These are phyloP conservation scores for Kewa caespitosa DNA, from an alignment of 179 eudicot genomes.

Conservation along the genomic window DNA sequence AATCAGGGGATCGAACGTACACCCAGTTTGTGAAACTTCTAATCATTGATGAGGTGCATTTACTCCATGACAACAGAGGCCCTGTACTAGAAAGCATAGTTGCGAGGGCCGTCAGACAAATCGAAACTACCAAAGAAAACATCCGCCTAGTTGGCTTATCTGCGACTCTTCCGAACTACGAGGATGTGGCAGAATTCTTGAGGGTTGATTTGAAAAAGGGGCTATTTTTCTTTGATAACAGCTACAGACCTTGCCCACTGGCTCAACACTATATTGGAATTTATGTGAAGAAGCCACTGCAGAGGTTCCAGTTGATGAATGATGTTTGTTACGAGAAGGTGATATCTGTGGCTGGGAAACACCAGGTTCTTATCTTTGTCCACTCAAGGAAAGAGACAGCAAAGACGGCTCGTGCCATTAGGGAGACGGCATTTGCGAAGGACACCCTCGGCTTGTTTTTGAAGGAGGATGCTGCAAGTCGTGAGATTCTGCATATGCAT, in stretches of 20 bases:
- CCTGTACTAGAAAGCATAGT: conserved; percentile 95
- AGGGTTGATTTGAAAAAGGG: conserved; percentile 77
- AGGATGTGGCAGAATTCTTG: conserved; percentile 82
- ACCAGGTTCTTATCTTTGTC: conserved; percentile 87
- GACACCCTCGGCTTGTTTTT: conserved; percentile 78
- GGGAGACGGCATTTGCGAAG: conserved; percentile 84
- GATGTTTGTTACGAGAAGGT: conserved; percentile 94
- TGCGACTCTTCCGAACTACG: conserved; percentile 89
- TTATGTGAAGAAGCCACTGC: conserved; percentile 84
- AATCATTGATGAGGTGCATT: conserved; percentile 91
- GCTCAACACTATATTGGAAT: conserved; percentile 95
- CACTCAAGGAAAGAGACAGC: conserved; percentile 97
- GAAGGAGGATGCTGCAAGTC: conserved; percentile 87
- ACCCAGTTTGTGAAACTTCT: conserved; percentile 92
- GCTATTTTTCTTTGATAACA: conserved; percentile 80
- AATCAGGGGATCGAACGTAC: conserved; percentile 94
- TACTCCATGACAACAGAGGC: conserved; percentile 93
- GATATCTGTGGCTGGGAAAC: conserved; percentile 71
- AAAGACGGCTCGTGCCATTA: conserved; percentile 82
- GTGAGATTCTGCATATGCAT: conserved; percentile 75
- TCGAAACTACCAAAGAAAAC: conserved; percentile 89
- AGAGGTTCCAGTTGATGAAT: conserved; percentile 95
- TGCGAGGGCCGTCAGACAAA: conserved; percentile 90
- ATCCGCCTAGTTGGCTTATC: conserved; percentile 89
- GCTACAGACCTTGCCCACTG: conserved; percentile 91